Conservation (phyloP, 129 eudicot species). For the Erigeron canadensis region DNA sequence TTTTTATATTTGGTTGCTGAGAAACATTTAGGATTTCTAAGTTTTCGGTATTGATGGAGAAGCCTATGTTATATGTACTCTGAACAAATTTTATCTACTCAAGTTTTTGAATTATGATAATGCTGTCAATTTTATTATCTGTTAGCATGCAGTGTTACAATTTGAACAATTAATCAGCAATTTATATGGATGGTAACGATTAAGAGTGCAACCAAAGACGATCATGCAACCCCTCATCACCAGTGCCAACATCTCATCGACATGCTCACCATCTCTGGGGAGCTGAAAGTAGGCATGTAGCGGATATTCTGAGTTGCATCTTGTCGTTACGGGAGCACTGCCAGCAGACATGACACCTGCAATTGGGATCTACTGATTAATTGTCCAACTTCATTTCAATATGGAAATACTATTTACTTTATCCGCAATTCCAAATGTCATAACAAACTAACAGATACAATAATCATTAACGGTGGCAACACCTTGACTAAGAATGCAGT, state of each 20-base stretch:
- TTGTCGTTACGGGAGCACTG: conserved; percentile 61
- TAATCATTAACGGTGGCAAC: too few species aligned
- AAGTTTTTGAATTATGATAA: conserved; percentile 11
- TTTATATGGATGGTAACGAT: background rate
- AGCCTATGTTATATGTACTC: conserved; percentile 42
- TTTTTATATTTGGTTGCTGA: conserved; percentile 28
- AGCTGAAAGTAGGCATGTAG: conserved; percentile 74
- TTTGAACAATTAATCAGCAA: background rate
- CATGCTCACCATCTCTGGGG: conserved; percentile 74
- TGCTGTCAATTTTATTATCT: background rate
- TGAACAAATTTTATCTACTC: conserved; percentile 34
- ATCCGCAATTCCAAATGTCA: too few species aligned
- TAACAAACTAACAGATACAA: too few species aligned
- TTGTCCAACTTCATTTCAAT: too few species aligned
- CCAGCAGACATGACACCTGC: conserved; percentile 70
- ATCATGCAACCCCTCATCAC: conserved; percentile 73
- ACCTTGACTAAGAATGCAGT: too few species aligned
- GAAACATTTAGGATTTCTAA: conserved; percentile 29
- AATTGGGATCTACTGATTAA: background rate
- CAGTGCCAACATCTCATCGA: conserved; percentile 83
- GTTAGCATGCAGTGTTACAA: background rate
- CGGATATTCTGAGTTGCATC: conserved; percentile 68
- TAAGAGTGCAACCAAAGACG: conserved; percentile 21
- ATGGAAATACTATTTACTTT: too few species aligned
- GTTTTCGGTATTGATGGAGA: conserved; percentile 39